A percentile compares a stretch with the other conserved stretches of the same genome.
Conservation (phyloP, 768 basidiomycete species). For the Agrocybe praecox region DNA sequence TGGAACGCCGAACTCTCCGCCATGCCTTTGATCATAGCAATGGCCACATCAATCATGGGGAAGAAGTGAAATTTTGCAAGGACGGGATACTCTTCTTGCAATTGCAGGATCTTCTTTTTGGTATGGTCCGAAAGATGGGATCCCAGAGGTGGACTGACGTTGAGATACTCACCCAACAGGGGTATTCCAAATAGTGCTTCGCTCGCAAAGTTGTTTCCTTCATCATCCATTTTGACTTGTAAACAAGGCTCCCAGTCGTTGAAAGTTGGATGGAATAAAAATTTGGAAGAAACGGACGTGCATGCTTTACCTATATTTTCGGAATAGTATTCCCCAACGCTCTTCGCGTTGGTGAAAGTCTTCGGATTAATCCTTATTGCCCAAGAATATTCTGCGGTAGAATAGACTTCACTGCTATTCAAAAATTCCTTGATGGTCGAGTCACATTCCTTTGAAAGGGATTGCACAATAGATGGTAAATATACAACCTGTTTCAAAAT, state of each 20-base stretch:
- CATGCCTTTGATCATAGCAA: background rate
- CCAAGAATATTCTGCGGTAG: too few species aligned
- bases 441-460: background rate
- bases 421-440: background rate
- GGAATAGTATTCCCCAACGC: background rate
- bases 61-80: conserved; percentile 6
- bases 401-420: too few species aligned
- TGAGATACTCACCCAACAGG: background rate
- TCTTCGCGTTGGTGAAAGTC: background rate
- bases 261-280: background rate
- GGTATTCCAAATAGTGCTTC: background rate
- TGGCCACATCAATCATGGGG: conserved; percentile 1
- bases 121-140: background rate
- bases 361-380: too few species aligned
- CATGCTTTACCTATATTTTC: background rate
- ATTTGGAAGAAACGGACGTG: background rate
- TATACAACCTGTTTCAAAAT: background rate
- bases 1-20: background rate
- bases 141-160: background rate
- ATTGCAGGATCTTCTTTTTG: background rate
- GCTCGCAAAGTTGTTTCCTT: too few species aligned
- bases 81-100: background rate
- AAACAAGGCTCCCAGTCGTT: background rate
- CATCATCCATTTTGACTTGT: background rate
- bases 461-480: background rate